These are phyloP conservation scores for Cytospora schulzeri DNA, from an alignment of 2,329 filamentous ascomycete genomes.

Conservation along the genomic window DNA sequence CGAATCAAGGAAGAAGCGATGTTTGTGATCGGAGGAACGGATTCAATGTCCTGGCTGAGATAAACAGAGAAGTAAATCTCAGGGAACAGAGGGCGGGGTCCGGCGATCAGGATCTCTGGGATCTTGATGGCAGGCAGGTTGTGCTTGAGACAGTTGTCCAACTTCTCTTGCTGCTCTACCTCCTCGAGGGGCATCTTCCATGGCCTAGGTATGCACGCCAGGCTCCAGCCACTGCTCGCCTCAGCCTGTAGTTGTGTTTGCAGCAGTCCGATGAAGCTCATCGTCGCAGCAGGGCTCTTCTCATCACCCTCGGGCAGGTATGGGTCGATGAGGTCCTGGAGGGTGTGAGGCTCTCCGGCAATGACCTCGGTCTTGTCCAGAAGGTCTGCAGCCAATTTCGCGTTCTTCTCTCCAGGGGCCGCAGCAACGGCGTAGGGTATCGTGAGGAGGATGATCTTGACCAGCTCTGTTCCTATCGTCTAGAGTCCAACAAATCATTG, in stretches of 20 bases:
- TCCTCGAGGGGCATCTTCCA: conserved; percentile 67
- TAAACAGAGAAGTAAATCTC: conserved; percentile 96
- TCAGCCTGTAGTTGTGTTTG: conserved; percentile 86
- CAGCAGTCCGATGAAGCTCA: conserved; percentile 76
- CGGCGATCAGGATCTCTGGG: conserved; percentile 74
- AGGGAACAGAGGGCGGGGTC: conserved; percentile 78
- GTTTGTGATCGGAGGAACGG: conserved; percentile 75
- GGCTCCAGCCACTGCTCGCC: conserved; percentile 71
- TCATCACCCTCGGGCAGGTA: conserved; percentile 68
- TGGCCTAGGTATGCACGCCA: conserved; percentile 69
- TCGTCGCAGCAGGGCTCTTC: conserved; percentile 62
- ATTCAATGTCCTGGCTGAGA: conserved; percentile 80
- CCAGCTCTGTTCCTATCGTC: conserved; percentile 79
- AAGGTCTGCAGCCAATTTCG: conserved; percentile 70
- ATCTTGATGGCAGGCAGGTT: conserved; percentile 74
- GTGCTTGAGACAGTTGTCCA: conserved; percentile 68
- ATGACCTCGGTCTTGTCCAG: conserved; percentile 96
- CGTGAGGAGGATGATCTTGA: conserved; percentile 94
- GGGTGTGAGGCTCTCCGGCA: conserved; percentile 80
- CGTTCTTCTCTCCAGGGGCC: conserved; percentile 67
- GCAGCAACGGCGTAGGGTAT: conserved; percentile 87
- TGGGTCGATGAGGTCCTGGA: conserved; percentile 85
- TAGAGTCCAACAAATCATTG: conserved; percentile 34
- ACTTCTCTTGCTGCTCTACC: conserved; percentile 61
- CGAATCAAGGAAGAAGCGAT: conserved; percentile 83